Evolutionary conservation across 2,329 filamentous ascomycete species (phyloP), one percentile per base, ranked within the genome.

Genomic region (Leptodontidium sp.): DNA sequence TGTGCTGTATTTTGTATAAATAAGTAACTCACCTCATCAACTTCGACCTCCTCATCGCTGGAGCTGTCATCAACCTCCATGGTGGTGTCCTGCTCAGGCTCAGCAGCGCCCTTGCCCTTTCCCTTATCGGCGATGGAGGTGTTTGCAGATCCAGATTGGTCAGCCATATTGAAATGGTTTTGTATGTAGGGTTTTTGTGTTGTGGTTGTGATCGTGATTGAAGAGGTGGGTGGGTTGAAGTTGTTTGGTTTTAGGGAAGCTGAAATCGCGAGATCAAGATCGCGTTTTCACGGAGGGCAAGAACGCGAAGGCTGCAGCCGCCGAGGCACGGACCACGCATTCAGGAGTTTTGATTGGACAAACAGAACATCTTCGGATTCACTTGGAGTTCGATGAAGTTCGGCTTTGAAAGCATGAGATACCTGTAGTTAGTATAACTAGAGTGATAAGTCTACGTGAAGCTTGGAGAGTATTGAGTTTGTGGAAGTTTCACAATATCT

Each of bases 41-140:
- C 49, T 29, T 85, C 86, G 52, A 86, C 88, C 61, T 91, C 91
- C 50, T 94, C 92, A 17, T 91, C 89, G 59, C 88, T 88, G 65
- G 84, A 87, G 74, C 83, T 84, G 38, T 93, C 91, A 1, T 91
- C 91, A 75, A 93, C 91, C 55, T 91, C 91, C 87, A 93, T 92
- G 78, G 86, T 85, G 77, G 88, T 82, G 75, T 91, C 88, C 73
- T 81, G 81, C 65, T 80, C 80, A 65, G 81, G 80, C 63, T 81
- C 79, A 70, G 68, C 79, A 71, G 59, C 82, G 50, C 88, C 90
- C 86, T 97, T 97, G 84, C 93, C 93, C 86, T 97, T 97, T 82
- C 93, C 93, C 87, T 97, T 97, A 38, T 88, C 85, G 70, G 83
- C 79, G 70, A 80, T 78, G 71, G 61, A 71, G 47, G 70, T 66